Base-by-base conservation (phyloP, 495 filamentous ascomycete genomes). In the Tirmania nivea region DNA sequence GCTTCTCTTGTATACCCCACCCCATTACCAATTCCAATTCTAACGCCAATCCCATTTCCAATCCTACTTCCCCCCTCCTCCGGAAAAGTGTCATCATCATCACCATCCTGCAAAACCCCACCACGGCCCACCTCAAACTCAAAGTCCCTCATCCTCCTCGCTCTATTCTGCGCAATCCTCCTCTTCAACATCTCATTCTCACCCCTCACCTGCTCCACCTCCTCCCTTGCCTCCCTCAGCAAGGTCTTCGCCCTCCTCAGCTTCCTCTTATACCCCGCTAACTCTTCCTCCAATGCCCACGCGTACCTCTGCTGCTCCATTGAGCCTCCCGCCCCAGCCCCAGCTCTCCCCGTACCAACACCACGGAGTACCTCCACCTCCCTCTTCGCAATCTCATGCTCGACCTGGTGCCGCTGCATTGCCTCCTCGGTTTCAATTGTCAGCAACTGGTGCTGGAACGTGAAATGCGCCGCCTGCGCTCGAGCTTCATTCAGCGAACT, bases 351-450 rank as follows among this genome's bases (percentile, higher is more conserved):
- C 71, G 16, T 71, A 45, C 39, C 39, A 45, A 14, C 75, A 52
- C 70, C 75, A 57, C 86, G 83, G 19, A 97, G 69, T 10, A 89
- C 84, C 55, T 94, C 81, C 8, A 94, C 83, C 66, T 97, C 92
- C 35, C 83, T 75, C 54, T 82, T 79, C n/a, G 81, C 83, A 70
- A 96, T 86, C 50, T 92, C 83, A 54, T 92, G 84, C 67, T 97
- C 90, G 10, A 96, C 90, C 36, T 79, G 83, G 55, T 88, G 85
- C 37, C 87, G 78, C 65, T 92, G 88, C 5, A 83, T 74, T 21
- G 86, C 81, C 65, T 94, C 88, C 34, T 80, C 76, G 45, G 83
- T 89, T 60, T 92, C 84, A 51, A 96, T 84, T 50, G 73, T 79
- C 20, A 94, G 75, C 56, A 97, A 73, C 60, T 79, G 86, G 62